Conservation (phyloP, 164 flowering plant genomes). For the Cinnamomum chago region DNA sequence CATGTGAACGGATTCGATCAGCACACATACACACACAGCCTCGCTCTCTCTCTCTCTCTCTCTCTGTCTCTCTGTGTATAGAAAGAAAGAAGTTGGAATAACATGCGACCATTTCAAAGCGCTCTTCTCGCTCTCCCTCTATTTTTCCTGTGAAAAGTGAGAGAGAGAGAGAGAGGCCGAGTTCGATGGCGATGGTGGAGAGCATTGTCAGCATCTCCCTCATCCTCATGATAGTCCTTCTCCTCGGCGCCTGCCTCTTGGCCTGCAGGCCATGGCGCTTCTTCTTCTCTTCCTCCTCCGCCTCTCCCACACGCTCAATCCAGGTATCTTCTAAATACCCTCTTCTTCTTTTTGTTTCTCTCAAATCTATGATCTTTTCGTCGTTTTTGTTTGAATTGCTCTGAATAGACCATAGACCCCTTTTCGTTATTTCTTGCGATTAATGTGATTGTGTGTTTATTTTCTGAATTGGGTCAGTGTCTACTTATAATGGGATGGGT, state of each 20-base stretch:
- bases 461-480: background rate
- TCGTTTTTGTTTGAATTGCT: background rate
- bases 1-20: too few species aligned
- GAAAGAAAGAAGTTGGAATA: background rate
- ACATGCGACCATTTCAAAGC: conserved; percentile 69
- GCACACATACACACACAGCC: too few species aligned
- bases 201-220: conserved; percentile 37
- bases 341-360: background rate
- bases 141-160: conserved; percentile 4
- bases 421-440: background rate
- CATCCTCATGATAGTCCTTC: conserved; percentile 51
- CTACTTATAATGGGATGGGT: background rate
- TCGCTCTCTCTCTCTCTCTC: too few species aligned
- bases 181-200: conserved; percentile 43
- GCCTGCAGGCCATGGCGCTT: conserved; percentile 84
- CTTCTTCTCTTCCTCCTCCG: conserved; percentile 32
- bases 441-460: too few species aligned
- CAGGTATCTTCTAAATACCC: conserved; percentile 32
- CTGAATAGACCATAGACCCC: background rate
- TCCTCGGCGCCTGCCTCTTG: conserved; percentile 51
- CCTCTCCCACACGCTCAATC: conserved; percentile 29
- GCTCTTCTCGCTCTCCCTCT: conserved; percentile 42
- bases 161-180: conserved; percentile 10
- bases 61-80: background rate
- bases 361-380: background rate